These are phyloP conservation scores for Salix caprea DNA, from an alignment of 345 rosid genomes.

Conservation along the genomic window DNA sequence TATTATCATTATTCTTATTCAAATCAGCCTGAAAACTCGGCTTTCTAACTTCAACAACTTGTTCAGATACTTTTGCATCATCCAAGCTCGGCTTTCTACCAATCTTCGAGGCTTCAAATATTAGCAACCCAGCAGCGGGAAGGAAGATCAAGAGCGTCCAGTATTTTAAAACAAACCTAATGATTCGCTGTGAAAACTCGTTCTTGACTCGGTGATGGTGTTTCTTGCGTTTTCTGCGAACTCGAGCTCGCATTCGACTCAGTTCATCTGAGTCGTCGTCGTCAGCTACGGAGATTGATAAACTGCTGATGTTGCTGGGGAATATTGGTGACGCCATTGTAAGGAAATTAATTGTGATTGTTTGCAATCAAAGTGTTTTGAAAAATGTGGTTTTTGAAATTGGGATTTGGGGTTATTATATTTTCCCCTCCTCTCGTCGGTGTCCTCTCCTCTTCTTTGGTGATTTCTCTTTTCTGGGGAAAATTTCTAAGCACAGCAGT, in stretches of 20 bases:
- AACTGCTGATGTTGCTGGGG: constrained; percentile 32
- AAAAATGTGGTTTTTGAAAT: not conserved
- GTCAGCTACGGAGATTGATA: constrained; percentile 65
- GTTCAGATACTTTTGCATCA: constrained; percentile 11
- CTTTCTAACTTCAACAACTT: not conserved
- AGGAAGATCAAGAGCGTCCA: constrained; percentile 59
- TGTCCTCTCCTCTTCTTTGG: too few species aligned
- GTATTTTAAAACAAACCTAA: constrained; percentile 50
- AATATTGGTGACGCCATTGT: constrained; percentile 28
- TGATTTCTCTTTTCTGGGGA: too few species aligned
- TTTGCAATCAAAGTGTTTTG: not conserved
- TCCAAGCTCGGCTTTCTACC: constrained; percentile 30
- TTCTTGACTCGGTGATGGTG: constrained; percentile 29
- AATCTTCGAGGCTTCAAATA: constrained; percentile 63
- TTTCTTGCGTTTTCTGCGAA: constrained; percentile 72
- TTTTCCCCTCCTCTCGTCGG: too few species aligned
- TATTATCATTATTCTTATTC: not conserved
- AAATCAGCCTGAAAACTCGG: constrained; percentile 8
- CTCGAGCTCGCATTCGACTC: constrained; percentile 58
- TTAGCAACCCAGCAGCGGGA: constrained; percentile 47
- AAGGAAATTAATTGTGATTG: not conserved
- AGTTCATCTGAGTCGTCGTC: constrained; percentile 70
- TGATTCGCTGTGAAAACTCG: constrained; percentile 42
- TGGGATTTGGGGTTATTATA: not conserved
- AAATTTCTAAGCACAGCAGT: too few species aligned